Evolutionary conservation across 148 eudicot species (phyloP), one percentile per base, ranked within the genome.

Genomic region (Limonium bicolor): DNA sequence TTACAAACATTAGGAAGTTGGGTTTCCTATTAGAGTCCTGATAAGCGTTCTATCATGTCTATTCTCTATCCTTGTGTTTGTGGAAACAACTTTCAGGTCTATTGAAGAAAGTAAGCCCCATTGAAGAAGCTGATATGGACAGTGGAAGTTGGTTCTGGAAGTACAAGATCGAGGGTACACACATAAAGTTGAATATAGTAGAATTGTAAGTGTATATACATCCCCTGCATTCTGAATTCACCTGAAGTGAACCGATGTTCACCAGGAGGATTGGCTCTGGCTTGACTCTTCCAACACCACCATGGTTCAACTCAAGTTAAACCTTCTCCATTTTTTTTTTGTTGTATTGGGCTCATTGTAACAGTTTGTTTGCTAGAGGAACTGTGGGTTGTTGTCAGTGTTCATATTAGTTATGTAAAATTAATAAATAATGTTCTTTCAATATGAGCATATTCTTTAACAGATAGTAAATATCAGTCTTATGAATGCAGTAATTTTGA

Each of bases 111-210:
- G 52, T 85, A 59, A 60, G 69, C 35, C 76, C 76, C 23, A 71
- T 90, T 42, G 75, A 73, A 63, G 70, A 70, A 28, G 41, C 49
- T 2, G 62, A 68, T 54, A 73, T 77, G 63, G 76, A 81, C 46
- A 57, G 55, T 10, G 99, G 95, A 63, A 84, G 85, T 72, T 90
- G 95, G 99, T 80, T 50, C 54, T 90, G 99, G 99, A 67, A 53
- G 42, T 85, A 90, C 79, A 69, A 61, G 53, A 56, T 68, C 62
- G 74, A 58, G 4, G 95, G 80, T 55, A 47, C 64, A 32, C 95
- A 74, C 43, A 44, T 90, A 61, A 69, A 75, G 53, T 55, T 90
- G 53, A 81, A 78, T 66, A 60, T 80, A 75, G 68, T 75, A 56
- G 93, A 77, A 59, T 48, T 57, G 39, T 80, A 67, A 63, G 12